These are phyloP conservation scores for Furcasterigmium sp. DNA, from an alignment of 2,329 filamentous ascomycete genomes.

Conservation along the genomic window DNA sequence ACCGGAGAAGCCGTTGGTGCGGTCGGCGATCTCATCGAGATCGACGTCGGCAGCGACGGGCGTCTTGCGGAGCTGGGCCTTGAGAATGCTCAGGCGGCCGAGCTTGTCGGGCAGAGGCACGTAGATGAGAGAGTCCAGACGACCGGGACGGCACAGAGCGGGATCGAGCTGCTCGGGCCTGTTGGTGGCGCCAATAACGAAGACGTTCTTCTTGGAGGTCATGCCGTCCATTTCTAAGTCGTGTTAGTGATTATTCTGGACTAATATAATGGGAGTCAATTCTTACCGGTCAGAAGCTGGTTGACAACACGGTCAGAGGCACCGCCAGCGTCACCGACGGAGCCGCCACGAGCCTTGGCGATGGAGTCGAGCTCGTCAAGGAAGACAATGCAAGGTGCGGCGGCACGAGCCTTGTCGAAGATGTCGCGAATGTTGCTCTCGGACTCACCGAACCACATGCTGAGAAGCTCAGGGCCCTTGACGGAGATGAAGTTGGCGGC, in stretches of 20 bases:
- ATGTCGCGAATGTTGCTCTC: slow-evolving; percentile 99
- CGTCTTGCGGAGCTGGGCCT: slow-evolving; percentile 96
- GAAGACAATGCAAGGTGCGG: slow-evolving; percentile 97
- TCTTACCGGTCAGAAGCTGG: slow-evolving; percentile 93
- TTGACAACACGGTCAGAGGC: slow-evolving; percentile 99
- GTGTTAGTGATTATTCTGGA: slow-evolving; percentile 1
- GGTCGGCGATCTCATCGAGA: slow-evolving; percentile 85
- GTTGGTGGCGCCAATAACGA: slow-evolving; percentile 98
- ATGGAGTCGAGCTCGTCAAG: slow-evolving; percentile 98
- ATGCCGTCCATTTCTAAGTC: slow-evolving; percentile 91
- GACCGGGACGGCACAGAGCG: slow-evolving; percentile 93
- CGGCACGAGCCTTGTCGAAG: slow-evolving; percentile 98
- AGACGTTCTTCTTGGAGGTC: slow-evolving; percentile 99
- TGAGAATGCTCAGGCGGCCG: slow-evolving; percentile 84
- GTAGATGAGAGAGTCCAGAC: slow-evolving; percentile 98
- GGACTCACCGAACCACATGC: slow-evolving; percentile 99
- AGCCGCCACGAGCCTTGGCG: slow-evolving; percentile 97
- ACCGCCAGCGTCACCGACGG: slow-evolving; percentile 91
- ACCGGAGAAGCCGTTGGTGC: slow-evolving; percentile 99
- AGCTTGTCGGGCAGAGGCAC: slow-evolving; percentile 91
- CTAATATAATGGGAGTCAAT: too few relatives aligned
- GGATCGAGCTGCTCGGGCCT: slow-evolving; percentile 97
- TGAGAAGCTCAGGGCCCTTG: slow-evolving; percentile 96
- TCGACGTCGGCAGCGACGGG: slow-evolving; percentile 85
- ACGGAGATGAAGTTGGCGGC: slow-evolving; percentile 99